Base-by-base conservation (phyloP, 2,329 filamentous ascomycete species). In the Beauveria brongniartii region DNA sequence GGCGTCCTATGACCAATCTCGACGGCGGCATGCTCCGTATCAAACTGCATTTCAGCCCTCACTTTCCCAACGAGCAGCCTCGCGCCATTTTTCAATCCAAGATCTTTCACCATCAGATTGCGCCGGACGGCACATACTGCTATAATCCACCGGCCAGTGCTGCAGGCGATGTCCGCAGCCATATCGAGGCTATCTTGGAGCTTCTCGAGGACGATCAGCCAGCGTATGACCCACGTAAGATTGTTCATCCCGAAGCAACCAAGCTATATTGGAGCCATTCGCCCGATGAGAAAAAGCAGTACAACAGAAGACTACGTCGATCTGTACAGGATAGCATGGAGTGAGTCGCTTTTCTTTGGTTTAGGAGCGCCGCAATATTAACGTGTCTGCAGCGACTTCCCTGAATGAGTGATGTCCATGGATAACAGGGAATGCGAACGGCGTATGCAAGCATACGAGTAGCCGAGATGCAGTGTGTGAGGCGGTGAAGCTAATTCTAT, bases 11-110 rank as follows among this genome's bases (percentile, higher is more conserved):
- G 88, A 96, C 92, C 6, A 92, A 96, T 66, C 83, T 97, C 2
- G 93, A 97, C 67, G 93, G 92, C 18, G 92, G 93, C 2, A 82
- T 97, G 63, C 93, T 97, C 77, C 85, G 84, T 63, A 88, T 97
- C 72, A 88, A 82, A 67, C 80, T 97, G 60, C 80, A 80, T 68
- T 87, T 97, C 68, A 96, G 91, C 67, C 87, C 91, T 6, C 83
- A 85, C 6, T 97, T 97, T 69, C 94, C 94, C 0, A 85, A 90
- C 46, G 90, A 95, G 67, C 91, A 96, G 68, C 94, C 93, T 26
- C 86, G 93, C 40, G 88, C 92, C 60, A 86, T 82, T 64, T 87
- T 97, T 65, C 84, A 92, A 68, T 93, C 91, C 0, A 82, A 84
- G 4, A 82, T 97, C 20, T 97, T 93, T 73, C 94, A 97, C 69